phyloP scores from a whole-genome alignment of 2,329 filamentous ascomycete species.

The Raffaelea albimanens region DNA sequence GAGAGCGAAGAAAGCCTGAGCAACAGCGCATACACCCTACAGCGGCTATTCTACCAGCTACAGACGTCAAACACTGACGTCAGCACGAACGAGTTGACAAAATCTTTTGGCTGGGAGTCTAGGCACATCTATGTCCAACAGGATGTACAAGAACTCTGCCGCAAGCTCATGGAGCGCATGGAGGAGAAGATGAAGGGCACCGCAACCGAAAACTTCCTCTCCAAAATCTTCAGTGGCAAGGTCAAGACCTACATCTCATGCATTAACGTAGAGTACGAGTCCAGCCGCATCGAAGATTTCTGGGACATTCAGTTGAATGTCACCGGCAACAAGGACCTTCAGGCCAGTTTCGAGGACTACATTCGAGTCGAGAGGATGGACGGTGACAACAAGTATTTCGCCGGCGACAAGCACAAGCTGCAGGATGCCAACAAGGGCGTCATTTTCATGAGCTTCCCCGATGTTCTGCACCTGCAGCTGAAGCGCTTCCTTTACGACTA shows the following conservation, averaged over 20 bases:
- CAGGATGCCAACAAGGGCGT: constrained; percentile 97
- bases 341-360: constrained; percentile 94
- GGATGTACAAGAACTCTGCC: constrained; percentile 92
- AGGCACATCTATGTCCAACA: constrained; percentile 98
- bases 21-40: constrained; percentile 89
- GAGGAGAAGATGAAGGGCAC: constrained; percentile 99
- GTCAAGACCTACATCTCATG: constrained; percentile 98
- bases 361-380: constrained; percentile 94
- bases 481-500: constrained; percentile 99
- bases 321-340: constrained; percentile 81
- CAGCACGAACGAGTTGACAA: constrained; percentile 83
- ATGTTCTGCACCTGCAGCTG: constrained; percentile 87
- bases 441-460: constrained; percentile 91
- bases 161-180: constrained; percentile 94
- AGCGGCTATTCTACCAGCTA: constrained; percentile 88
- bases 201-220: constrained; percentile 76
- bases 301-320: constrained; percentile 99
- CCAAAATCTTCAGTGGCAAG: constrained; percentile 91
- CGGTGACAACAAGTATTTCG: constrained; percentile 97
- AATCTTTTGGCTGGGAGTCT: constrained; percentile 97
- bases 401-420: constrained; percentile 77
- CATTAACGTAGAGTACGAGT: constrained; percentile 97
- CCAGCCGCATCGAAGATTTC: constrained; percentile 89
- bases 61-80: constrained; percentile 81
- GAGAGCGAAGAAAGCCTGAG: constrained; percentile 68